These are phyloP conservation scores for Ampelomyces quisqualis DNA, from an alignment of 2,329 filamentous ascomycete genomes.

Conservation along the genomic window DNA sequence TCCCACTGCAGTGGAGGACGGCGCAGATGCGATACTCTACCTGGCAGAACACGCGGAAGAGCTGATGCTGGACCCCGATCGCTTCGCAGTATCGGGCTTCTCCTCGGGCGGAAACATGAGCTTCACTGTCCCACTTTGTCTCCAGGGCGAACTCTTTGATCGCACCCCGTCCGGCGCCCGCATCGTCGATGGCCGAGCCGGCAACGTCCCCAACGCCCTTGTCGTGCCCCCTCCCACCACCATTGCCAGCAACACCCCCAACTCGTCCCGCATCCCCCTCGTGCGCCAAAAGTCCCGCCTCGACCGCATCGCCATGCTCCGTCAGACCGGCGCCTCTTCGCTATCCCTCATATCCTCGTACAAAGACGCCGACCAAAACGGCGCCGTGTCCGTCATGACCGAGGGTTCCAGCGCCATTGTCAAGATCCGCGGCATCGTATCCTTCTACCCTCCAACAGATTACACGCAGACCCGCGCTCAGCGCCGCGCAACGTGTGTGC, in stretches of 20 bases:
- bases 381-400: constrained; percentile 35
- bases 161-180: constrained; percentile 29
- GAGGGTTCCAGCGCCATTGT: constrained; percentile 43
- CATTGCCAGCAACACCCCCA: constrained; percentile 21
- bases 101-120: constrained; percentile 64
- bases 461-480: constrained; percentile 61
- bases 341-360: constrained; percentile 41
- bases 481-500: constrained; percentile 56
- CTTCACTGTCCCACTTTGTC: constrained; percentile 61
- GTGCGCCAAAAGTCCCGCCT: constrained; percentile 34
- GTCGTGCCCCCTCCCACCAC: constrained; percentile 17
- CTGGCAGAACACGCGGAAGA: constrained; percentile 58
- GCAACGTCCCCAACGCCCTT: constrained; percentile 28
- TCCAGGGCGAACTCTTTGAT: constrained; percentile 52
- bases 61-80: constrained; percentile 58
- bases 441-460: constrained; percentile 65
- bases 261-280: constrained; percentile 38
- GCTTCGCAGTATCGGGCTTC: constrained; percentile 62
- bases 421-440: constrained; percentile 57
- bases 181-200: constrained; percentile 32
- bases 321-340: constrained; percentile 36
- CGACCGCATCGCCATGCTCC: constrained; percentile 39
- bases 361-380: constrained; percentile 34
- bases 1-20: constrained; percentile 64
- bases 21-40: constrained; percentile 62